A percentile compares a stretch with the other conserved stretches of the same genome.
These are phyloP conservation scores for Discostella stelligeroides DNA, from an alignment of 108 stramenopile genomes.

Conservation along the genomic window DNA sequence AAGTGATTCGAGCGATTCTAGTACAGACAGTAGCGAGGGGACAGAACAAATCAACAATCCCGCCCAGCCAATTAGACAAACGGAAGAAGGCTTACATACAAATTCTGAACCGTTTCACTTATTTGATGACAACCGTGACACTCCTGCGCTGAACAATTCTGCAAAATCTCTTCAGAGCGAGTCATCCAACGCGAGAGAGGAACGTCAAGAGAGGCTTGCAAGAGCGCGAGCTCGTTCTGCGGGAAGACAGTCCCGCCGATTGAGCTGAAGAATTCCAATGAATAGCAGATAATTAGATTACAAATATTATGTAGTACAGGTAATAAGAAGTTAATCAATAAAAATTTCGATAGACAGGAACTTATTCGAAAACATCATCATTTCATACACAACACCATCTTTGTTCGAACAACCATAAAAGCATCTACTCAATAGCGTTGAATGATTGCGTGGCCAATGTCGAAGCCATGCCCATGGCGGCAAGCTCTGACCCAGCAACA, in stretches of 20 bases:
- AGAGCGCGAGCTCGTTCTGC: constrained; percentile 7
- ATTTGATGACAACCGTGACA: not conserved
- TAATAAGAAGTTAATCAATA: too few species aligned
- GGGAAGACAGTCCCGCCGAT: not conserved
- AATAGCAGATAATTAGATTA: too few species aligned
- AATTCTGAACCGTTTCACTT: not conserved
- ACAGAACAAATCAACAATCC: not conserved
- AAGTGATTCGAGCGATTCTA: constrained; percentile 6
- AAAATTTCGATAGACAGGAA: too few species aligned
- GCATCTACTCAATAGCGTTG: too few species aligned
- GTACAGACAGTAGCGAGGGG: not conserved
- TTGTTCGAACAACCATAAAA: too few species aligned
- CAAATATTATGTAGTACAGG: too few species aligned
- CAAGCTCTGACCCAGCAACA: not conserved
- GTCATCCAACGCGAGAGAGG: not conserved
- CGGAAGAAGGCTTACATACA: not conserved
- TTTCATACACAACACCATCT: too few species aligned
- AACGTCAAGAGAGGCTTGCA: constrained; percentile 12
- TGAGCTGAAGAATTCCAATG: not conserved
- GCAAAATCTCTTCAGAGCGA: not conserved
- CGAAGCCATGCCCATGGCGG: constrained; percentile 14
- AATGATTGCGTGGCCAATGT: not conserved
- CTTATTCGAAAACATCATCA: too few species aligned
- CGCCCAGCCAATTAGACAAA: not conserved
- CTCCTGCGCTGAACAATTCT: not conserved